Conservation (phyloP, 805 yeast species). For the Sungouiella thailandica region DNA sequence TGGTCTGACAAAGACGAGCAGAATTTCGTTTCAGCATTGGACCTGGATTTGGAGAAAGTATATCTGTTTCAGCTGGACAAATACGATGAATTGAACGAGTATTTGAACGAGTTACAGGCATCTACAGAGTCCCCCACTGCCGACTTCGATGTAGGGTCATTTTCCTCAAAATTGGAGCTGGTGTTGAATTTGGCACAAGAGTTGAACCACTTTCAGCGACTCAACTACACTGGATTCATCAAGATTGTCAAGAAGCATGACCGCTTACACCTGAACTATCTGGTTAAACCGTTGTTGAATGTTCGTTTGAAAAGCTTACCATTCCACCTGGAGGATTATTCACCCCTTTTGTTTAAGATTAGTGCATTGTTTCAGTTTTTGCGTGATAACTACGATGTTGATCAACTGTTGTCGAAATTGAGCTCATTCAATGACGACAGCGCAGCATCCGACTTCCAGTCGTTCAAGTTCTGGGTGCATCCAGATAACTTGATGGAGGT, state of each 20-base stretch:
- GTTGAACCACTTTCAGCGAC: conserved; percentile 82
- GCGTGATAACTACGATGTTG: conserved; percentile 62
- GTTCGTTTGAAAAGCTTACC: conserved; percentile 86
- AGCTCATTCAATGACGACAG: conserved; percentile 42
- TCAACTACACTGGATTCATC: conserved; percentile 91
- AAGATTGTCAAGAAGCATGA: conserved; percentile 97
- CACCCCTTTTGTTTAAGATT: conserved; percentile 80
- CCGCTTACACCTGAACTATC: conserved; percentile 77
- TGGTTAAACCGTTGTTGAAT: conserved; percentile 85
- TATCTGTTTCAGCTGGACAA: conserved; percentile 65
- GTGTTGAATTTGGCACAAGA: conserved; percentile 73
- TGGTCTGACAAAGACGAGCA: conserved; percentile 76
- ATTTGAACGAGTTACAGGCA: conserved; percentile 60
- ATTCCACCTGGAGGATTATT: conserved; percentile 90
- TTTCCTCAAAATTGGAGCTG: conserved; percentile 69
- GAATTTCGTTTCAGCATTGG: conserved; percentile 60
- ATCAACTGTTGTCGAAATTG: conserved; percentile 44
- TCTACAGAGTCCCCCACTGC: conserved; percentile 37
- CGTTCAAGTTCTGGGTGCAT: conserved; percentile 92
- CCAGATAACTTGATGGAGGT: conserved; percentile 97
- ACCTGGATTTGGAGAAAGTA: conserved; percentile 70
- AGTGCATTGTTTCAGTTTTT: conserved; percentile 77
- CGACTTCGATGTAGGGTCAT: conserved; percentile 51
- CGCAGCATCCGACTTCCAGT: conserved; percentile 42
- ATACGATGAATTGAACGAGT: conserved; percentile 63